phyloP scores from a whole-genome alignment of 148 eudicot genomes.

The Cornus florida region DNA sequence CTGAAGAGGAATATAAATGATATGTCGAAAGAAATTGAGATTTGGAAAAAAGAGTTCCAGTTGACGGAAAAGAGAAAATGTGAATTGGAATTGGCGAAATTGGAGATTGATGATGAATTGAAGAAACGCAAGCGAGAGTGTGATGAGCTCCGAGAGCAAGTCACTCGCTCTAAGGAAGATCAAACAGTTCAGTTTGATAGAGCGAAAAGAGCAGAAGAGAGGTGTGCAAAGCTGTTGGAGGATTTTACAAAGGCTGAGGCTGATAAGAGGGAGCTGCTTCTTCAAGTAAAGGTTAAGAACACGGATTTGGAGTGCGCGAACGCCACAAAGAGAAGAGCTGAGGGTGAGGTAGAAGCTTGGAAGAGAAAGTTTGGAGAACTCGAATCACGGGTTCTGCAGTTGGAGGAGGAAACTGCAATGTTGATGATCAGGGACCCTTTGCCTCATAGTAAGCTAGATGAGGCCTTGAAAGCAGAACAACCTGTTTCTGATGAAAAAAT shows the following conservation, averaged over 20 bases:
- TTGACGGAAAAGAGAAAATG: conserved; percentile 4
- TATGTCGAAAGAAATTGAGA: neutral
- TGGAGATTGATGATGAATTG: conserved; percentile 13
- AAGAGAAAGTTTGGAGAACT: neutral
- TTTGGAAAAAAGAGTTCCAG: neutral
- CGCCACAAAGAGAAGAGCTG: neutral
- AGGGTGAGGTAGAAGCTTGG: neutral
- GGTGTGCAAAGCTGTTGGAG: neutral
- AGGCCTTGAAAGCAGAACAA: neutral
- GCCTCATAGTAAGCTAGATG: too few species aligned
- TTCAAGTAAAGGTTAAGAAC: neutral
- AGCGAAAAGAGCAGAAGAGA: conserved; percentile 2
- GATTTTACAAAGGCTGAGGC: neutral
- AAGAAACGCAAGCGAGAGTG: neutral
- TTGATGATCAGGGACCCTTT: too few species aligned
- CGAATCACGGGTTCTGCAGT: neutral
- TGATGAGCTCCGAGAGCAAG: conserved; percentile 7
- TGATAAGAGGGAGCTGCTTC: neutral
- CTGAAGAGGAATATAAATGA: neutral
- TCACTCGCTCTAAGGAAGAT: conserved; percentile 7
- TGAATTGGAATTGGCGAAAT: neutral
- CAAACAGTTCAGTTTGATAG: neutral
- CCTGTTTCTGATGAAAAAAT: too few species aligned
- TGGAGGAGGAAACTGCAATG: neutral
- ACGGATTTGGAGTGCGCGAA: neutral